A percentile compares a stretch with the other conserved stretches of the same genome.
These are phyloP conservation scores for Colletotrichum orbiculare DNA, from an alignment of 2,329 filamentous ascomycete genomes.

Conservation along the genomic window DNA sequence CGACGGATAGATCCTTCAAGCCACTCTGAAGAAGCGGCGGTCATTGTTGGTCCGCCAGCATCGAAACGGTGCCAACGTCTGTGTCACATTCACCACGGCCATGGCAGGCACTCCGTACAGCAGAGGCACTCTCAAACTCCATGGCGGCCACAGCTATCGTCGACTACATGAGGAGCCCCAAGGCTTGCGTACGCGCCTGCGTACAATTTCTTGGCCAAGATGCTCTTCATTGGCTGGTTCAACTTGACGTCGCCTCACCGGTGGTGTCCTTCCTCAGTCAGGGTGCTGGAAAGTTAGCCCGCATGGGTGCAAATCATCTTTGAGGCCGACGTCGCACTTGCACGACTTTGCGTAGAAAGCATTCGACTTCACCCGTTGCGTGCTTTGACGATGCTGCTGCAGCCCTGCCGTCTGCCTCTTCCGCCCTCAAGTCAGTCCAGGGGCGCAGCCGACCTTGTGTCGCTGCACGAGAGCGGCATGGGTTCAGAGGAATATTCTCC, in stretches of 20 bases:
- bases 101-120: constrained; percentile 9
- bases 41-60: constrained; percentile 9
- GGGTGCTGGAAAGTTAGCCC: neutral
- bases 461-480: constrained; percentile 13
- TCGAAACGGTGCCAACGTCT: constrained; percentile 16
- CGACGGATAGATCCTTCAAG: constrained; percentile 20
- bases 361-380: constrained; percentile 17
- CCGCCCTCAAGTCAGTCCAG: neutral
- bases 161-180: neutral
- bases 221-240: neutral
- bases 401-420: neutral
- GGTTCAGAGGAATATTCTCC: constrained; percentile 21
- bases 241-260: constrained; percentile 8
- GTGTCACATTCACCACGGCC: constrained; percentile 19
- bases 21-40: constrained; percentile 11
- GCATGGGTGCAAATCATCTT: neutral
- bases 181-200: neutral
- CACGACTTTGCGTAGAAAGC: constrained; percentile 8
- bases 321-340: constrained; percentile 19
- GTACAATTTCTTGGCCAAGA: neutral
- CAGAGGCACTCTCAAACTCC: constrained; percentile 5
- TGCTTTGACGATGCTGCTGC: neutral
- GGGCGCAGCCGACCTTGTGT: neutral
- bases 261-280: constrained; percentile 13
- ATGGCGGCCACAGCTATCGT: constrained; percentile 10